Percentiles rank a stretch among this genome's conserved stretches.
Evolutionary conservation across 495 filamentous ascomycete species (phyloP).

Genomic region (Neurospora sp.): DNA sequence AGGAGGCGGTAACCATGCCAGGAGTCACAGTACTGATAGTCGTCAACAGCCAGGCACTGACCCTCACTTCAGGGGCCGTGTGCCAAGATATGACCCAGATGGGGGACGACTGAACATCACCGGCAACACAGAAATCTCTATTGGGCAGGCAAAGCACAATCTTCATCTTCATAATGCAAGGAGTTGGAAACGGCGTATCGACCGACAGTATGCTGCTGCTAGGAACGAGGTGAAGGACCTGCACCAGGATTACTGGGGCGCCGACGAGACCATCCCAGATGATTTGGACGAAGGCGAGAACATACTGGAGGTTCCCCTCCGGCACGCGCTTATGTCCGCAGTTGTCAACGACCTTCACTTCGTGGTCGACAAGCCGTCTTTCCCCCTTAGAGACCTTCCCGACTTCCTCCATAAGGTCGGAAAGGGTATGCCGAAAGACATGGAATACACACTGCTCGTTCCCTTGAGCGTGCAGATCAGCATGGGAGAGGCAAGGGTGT

Average conservation of each 20-base stretch:
- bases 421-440: slow-evolving; percentile 90
- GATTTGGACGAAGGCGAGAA: slow-evolving; percentile 74
- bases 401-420: slow-evolving; percentile 78
- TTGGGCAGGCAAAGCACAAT: slow-evolving; percentile 61
- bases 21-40: slow-evolving; percentile 47
- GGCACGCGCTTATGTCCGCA: slow-evolving; percentile 72
- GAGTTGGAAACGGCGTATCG: slow-evolving; percentile 89
- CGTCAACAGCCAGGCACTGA: slow-evolving; percentile 25
- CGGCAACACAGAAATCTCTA: slow-evolving; percentile 55
- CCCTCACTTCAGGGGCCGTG: slow-evolving; percentile 18
- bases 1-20: slow-evolving; percentile 18
- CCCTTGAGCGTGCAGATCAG: slow-evolving; percentile 83
- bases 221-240: slow-evolving; percentile 68
- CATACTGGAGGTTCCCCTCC: slow-evolving; percentile 76
- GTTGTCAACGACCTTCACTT: slow-evolving; percentile 80
- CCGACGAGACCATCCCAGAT: slow-evolving; percentile 62
- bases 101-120: slow-evolving; percentile 55
- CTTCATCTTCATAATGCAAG: slow-evolving; percentile 74
- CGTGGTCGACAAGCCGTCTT: slow-evolving; percentile 84
- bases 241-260: slow-evolving; percentile 69
- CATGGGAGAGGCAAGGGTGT: slow-evolving; percentile 82
- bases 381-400: slow-evolving; percentile 68
- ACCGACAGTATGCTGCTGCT: slow-evolving; percentile 58
- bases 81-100: slow-evolving; percentile 64
- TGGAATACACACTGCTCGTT: slow-evolving; percentile 77